These are phyloP conservation scores for Micractinium sp. DNA, from an alignment of 139 green algal genomes.

Conservation along the genomic window DNA sequence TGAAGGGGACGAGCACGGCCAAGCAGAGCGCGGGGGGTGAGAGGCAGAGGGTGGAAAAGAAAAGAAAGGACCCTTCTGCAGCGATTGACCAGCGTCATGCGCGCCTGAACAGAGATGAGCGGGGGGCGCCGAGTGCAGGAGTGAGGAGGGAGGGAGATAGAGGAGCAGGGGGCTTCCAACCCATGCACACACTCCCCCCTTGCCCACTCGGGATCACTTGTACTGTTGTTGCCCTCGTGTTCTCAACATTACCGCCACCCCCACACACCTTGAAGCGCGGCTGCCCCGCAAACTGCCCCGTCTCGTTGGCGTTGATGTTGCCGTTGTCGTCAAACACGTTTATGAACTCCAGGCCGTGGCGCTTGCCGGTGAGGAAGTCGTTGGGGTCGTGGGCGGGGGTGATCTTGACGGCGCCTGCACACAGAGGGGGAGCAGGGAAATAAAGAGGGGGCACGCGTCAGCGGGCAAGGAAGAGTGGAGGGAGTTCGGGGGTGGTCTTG, in stretches of 20 bases:
- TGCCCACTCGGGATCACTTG: no score
- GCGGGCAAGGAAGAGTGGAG: not conserved
- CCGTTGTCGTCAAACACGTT: conserved; percentile 96
- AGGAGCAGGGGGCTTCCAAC: no score
- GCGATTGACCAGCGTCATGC: no score
- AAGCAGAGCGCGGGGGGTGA: not conserved
- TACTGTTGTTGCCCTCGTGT: no score
- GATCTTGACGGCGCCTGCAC: conserved; percentile 86
- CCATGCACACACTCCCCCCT: not conserved
- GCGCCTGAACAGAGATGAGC: no score
- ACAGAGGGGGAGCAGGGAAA: not conserved
- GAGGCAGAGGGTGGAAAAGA: not conserved
- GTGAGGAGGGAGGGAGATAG: no score
- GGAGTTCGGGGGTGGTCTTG: not conserved
- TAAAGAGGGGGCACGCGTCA: not conserved
- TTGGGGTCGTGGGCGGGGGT: conserved; percentile 98
- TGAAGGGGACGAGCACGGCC: no score
- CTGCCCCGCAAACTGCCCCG: conserved; percentile 85
- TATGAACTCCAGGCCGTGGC: conserved; percentile 91
- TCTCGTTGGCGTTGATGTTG: conserved; percentile 80
- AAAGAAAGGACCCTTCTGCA: no score
- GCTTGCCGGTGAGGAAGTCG: conserved; percentile 92
- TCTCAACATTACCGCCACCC: not conserved
- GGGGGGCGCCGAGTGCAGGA: no score
- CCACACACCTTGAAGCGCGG: conserved; percentile 83